Percentiles rank a stretch among this genome's conserved stretches.
Evolutionary conservation across 352 stramenopile species (phyloP).

Genomic region (Phytophthora macrochlamydospora): DNA sequence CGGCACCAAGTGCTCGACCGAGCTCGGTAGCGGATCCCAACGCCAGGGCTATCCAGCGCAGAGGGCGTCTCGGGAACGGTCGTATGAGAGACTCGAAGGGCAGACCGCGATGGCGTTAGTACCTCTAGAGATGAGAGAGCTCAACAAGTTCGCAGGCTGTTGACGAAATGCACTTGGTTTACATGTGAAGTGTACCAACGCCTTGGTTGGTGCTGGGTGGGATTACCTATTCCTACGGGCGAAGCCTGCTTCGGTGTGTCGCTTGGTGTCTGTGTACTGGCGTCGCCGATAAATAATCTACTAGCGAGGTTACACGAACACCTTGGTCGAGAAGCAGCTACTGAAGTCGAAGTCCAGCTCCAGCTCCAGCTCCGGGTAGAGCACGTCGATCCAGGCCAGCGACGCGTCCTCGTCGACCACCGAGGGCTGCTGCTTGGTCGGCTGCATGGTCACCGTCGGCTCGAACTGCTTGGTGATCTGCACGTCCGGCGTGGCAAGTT

Average conservation of each 20-base stretch:
- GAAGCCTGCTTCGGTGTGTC: neutral
- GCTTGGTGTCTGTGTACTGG: neutral
- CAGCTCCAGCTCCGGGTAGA: conserved; percentile 65
- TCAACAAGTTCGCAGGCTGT: neutral
- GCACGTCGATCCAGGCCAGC: conserved; percentile 66
- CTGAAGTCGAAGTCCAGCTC: conserved; percentile 16
- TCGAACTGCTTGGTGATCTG: conserved; percentile 21
- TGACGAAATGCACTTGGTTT: conserved; percentile 2
- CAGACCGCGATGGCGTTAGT: neutral
- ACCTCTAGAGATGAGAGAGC: neutral
- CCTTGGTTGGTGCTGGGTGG: neutral
- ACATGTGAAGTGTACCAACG: conserved; percentile 3
- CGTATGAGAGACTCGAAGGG: neutral
- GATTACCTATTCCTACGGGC: neutral
- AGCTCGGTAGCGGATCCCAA: neutral
- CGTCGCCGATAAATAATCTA: conserved; percentile 8
- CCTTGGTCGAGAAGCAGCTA: conserved; percentile 17
- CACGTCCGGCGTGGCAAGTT: conserved; percentile 4
- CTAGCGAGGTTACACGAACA: conserved; percentile 19
- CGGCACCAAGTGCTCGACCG: too few relatives aligned
- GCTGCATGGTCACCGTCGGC: conserved; percentile 14
- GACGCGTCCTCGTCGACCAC: conserved; percentile 32
- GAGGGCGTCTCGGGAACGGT: neutral
- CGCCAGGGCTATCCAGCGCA: neutral
- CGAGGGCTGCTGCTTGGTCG: conserved; percentile 1